Conservation (phyloP, 345 rosid species). For the Anacardium occidentale region DNA sequence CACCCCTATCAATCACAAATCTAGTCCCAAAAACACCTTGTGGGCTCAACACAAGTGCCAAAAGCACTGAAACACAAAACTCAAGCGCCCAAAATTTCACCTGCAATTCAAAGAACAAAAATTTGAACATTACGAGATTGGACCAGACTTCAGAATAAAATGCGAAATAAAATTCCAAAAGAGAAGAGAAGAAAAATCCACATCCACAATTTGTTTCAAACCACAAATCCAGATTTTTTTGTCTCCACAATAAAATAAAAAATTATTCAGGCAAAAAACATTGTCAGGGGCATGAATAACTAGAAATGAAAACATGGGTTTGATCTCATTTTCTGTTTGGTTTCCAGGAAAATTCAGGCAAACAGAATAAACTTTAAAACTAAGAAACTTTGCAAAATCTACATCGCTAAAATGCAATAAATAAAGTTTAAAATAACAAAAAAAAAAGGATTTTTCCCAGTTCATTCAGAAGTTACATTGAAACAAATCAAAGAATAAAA, state of each 20-base stretch:
- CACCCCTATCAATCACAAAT: constrained; percentile 63
- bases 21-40: constrained; percentile 49
- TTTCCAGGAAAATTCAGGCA: background rate
- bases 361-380: background rate
- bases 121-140: background rate
- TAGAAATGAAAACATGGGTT: background rate
- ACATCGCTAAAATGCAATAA: background rate
- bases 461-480: background rate
- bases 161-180: background rate
- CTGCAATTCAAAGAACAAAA: constrained; percentile 23
- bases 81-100: constrained; percentile 35
- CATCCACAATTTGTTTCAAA: background rate
- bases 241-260: background rate
- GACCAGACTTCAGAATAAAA: background rate
- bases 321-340: constrained; percentile 12
- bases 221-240: background rate
- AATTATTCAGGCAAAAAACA: background rate
- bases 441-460: background rate
- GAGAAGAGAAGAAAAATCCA: background rate
- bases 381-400: background rate
- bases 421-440: background rate
- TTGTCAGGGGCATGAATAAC: background rate
- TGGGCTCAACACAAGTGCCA: constrained; percentile 36
- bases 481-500: background rate
- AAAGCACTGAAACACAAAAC: constrained; percentile 23